Evolutionary conservation across 306 rosid genomes (phyloP).

Genomic region (Cicer arietinum): DNA sequence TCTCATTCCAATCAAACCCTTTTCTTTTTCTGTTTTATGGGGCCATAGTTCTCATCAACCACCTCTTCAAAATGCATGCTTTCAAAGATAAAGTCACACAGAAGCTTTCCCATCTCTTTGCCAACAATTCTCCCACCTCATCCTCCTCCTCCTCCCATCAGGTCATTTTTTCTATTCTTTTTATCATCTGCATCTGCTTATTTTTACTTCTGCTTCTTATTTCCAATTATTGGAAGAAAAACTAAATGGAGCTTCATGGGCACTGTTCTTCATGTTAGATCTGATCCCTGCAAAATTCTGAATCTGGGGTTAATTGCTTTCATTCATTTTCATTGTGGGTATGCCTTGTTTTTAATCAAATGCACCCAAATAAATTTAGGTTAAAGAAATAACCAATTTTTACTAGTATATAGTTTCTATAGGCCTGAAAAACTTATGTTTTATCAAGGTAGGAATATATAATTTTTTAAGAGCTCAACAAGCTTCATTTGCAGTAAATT

Average conservation of each 20-base stretch:
- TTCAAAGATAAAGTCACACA: constrained; percentile 71
- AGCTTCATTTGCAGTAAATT: constrained; percentile 22
- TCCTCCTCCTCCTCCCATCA: constrained; percentile 36
- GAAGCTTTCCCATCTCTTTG: constrained; percentile 68
- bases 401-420: not conserved
- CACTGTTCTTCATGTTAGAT: constrained; percentile 53
- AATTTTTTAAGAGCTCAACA: not conserved
- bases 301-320: constrained; percentile 40
- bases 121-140: constrained; percentile 55
- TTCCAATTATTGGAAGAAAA: not conserved
- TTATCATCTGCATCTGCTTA: constrained; percentile 6
- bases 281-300: constrained; percentile 40
- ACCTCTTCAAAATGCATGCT: constrained; percentile 55
- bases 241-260: constrained; percentile 44
- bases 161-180: constrained; percentile 43
- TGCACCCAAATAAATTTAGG: not conserved
- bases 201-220: not conserved
- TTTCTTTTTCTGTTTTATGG: constrained; percentile 29
- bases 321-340: constrained; percentile 18
- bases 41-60: constrained; percentile 15
- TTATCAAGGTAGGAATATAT: not conserved
- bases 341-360: constrained; percentile 16
- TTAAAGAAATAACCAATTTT: too few relatives aligned
- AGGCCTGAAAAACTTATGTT: not conserved
- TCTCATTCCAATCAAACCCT: constrained; percentile 10